Evolutionary conservation across 2,329 filamentous ascomycete species (phyloP), one percentile per base, ranked within the genome.

Genomic region (Diaporthe sp.): DNA sequence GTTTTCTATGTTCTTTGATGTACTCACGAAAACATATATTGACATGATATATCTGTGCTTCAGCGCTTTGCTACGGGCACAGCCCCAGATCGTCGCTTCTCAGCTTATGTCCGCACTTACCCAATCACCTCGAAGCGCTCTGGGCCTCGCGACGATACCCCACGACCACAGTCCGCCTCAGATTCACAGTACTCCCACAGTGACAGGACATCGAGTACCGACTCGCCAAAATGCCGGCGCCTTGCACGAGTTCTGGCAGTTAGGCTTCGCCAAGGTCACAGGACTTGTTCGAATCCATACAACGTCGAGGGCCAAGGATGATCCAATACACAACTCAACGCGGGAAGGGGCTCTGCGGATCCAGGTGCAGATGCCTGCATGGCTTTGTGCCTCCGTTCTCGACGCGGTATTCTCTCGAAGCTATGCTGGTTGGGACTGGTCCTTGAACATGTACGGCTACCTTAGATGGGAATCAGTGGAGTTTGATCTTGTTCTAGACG

Each of bases 401-500:
- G 60, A 65, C 22, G 25, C 25, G 17, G 17, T 12, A 0, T 22
- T 65, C 17, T 65, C 60, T 8, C 8, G 25, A 34, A 65, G 60
- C 34, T 49, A 65, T 13, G 42, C 42, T 28, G 60, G 60, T 10
- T 65, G 60, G 60, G 15, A n/a, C 1, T 65, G 42, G 22, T 31
- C 60, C 4, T 37, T 65, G 10, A 65, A 13, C 0, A 4, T 65
- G 4, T 47, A 31, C 25, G 42, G 39, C 8, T 0, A 34, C 1
- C 2, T 49, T 2, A 0, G 4, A 3, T 0, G 0, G 2, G 25
- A 1, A 2, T 47, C 39, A 3, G 42, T 22, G 15, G 60, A 13
- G 13, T 47, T 10, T 4, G 1, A 8, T 7, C 15, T 34, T 3
- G 10, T 20, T 28, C 0, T 0, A 1, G 2, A 4, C 2, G 39